Evolutionary conservation across 116 monocot genomes (phyloP).

Genomic region (Posidonia oceanica): DNA sequence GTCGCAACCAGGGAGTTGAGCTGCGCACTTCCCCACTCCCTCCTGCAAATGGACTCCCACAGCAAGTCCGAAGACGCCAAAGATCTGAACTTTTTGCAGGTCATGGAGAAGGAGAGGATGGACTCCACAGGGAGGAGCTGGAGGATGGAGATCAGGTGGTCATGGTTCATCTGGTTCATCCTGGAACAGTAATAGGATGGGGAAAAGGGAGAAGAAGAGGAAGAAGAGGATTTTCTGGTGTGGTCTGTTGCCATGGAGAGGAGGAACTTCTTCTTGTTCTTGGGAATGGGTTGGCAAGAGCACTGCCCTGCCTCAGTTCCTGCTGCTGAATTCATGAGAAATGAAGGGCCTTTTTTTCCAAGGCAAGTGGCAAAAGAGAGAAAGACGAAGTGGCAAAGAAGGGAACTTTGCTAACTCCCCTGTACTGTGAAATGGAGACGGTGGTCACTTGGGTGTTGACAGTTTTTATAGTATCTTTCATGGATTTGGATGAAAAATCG

Average conservation of each 20-base stretch:
- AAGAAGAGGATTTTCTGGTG: conserved; percentile 1
- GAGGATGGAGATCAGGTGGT: conserved; percentile 63
- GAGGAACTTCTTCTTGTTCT: conserved; percentile 4
- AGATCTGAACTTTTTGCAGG: conserved; percentile 55
- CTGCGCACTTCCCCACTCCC: conserved; percentile 43
- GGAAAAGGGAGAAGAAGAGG: conserved; percentile 12
- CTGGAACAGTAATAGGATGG: background rate
- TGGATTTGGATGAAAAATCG: no score
- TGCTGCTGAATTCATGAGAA: conserved; percentile 7
- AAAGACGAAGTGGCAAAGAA: background rate
- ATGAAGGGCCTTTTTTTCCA: background rate
- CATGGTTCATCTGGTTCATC: conserved; percentile 33
- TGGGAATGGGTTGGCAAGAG: background rate
- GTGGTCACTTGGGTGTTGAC: no score
- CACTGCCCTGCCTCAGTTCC: conserved; percentile 4
- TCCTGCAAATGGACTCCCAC: conserved; percentile 59
- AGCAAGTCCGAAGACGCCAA: conserved; percentile 38
- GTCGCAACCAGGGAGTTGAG: conserved; percentile 26
- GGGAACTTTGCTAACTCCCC: background rate
- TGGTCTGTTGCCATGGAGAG: conserved; percentile 1
- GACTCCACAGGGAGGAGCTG: conserved; percentile 60
- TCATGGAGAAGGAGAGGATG: conserved; percentile 68
- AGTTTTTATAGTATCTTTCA: no score
- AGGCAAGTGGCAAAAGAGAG: background rate
- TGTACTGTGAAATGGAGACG: no score